Conservation (phyloP, 257 asterid species). For the Solanum chaucha region DNA sequence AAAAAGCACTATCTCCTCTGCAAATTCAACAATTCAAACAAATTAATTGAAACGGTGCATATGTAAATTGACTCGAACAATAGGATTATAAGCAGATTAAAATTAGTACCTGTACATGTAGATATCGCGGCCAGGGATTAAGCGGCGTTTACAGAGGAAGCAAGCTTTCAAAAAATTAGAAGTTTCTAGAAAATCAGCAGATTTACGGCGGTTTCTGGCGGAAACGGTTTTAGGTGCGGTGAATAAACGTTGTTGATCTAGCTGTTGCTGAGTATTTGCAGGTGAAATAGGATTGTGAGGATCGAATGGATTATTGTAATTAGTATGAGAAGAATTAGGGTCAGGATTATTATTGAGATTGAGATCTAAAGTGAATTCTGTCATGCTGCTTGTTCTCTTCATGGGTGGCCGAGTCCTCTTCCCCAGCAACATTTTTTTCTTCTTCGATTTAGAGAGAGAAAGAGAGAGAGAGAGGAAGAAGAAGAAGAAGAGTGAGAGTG, state of each 20-base stretch:
- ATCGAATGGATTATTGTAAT: background rate
- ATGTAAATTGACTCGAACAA: background rate
- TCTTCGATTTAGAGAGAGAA: background rate
- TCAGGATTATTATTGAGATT: background rate
- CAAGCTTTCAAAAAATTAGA: constrained; percentile 5
- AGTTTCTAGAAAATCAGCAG: constrained; percentile 2
- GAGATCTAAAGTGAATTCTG: constrained; percentile 4
- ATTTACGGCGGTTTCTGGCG: background rate
- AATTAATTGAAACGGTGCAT: background rate
- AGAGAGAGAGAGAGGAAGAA: background rate
- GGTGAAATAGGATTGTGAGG: background rate
- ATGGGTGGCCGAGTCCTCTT: constrained; percentile 6
- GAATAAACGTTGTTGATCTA: background rate
- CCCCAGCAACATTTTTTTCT: background rate
- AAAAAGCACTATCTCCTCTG: constrained; percentile 7
- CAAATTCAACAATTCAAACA: background rate
- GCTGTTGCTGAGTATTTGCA: background rate
- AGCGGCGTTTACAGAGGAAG: constrained; percentile 5
- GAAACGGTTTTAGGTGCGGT: background rate
- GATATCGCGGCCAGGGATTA: constrained; percentile 7
- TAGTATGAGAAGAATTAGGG: background rate
- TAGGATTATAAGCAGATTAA: background rate
- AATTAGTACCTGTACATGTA: constrained; percentile 6
- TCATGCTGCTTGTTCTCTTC: constrained; percentile 8
- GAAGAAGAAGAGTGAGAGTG: constrained; percentile 2